Evolutionary conservation across 805 yeast genomes (phyloP).

Genomic region (Debaryomyces hansenii): DNA sequence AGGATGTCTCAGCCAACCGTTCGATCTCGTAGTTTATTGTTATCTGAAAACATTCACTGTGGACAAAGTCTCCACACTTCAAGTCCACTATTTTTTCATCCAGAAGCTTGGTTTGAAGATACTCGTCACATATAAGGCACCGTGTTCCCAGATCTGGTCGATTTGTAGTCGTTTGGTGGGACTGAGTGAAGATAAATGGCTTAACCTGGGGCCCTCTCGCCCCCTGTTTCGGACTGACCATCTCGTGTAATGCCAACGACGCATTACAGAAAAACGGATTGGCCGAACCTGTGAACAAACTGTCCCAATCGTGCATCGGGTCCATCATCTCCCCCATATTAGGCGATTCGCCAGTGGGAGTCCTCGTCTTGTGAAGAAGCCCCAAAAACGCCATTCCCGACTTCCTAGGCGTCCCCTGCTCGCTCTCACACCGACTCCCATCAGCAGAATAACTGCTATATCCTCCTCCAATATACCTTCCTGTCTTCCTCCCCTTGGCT

Average conservation of each 20-base stretch:
- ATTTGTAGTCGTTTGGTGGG: conserved; percentile 11
- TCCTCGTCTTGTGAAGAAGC: neutral
- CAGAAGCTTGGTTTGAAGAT: conserved; percentile 42
- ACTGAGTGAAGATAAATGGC: conserved; percentile 20
- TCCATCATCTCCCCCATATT: neutral
- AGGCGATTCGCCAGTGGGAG: neutral
- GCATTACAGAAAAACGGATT: neutral
- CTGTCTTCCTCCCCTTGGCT: too few species aligned
- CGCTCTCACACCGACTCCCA: neutral
- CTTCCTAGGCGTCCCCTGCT: neutral
- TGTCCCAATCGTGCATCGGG: neutral
- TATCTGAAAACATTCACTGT: conserved; percentile 56
- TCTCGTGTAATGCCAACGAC: conserved; percentile 5
- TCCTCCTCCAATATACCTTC: too few species aligned
- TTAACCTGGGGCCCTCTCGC: conserved; percentile 23
- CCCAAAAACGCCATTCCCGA: neutral
- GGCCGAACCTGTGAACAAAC: neutral
- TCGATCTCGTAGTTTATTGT: conserved; percentile 8
- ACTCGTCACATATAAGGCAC: conserved; percentile 57
- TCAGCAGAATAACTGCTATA: too few species aligned
- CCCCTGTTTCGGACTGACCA: conserved; percentile 1
- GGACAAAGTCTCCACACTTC: conserved; percentile 55
- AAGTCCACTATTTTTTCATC: conserved; percentile 49
- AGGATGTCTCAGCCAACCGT: neutral
- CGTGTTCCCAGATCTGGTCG: conserved; percentile 5